These are phyloP conservation scores for Hydrangea macrophylla DNA, from an alignment of 148 eudicot species.

Conservation along the genomic window DNA sequence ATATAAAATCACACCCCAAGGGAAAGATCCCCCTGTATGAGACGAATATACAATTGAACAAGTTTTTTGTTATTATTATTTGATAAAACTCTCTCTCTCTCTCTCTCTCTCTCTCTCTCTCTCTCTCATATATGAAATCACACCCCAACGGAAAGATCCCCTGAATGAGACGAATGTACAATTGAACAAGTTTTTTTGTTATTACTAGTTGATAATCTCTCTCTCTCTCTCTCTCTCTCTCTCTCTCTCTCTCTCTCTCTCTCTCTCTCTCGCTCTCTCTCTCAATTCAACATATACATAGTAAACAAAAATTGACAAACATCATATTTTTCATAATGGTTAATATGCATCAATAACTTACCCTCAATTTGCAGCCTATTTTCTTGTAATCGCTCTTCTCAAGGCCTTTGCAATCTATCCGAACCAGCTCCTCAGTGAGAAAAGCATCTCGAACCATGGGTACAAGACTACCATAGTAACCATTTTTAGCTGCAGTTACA, in stretches of 20 bases:
- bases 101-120: background rate
- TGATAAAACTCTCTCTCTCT: background rate
- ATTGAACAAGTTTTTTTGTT: too few relatives aligned
- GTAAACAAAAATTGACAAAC: background rate
- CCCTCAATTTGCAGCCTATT: constrained; percentile 86
- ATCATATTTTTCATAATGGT: background rate
- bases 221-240: too few relatives aligned
- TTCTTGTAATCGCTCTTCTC: constrained; percentile 81
- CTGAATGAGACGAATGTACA: background rate
- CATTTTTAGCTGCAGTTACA: constrained; percentile 71
- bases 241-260: background rate
- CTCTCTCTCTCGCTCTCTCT: too few relatives aligned
- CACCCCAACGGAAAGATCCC: background rate
- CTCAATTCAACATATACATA: background rate
- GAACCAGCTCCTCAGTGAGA: constrained; percentile 69
- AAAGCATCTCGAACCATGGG: constrained; percentile 97
- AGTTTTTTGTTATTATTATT: too few relatives aligned
- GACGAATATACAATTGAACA: background rate
- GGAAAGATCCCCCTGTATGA: background rate
- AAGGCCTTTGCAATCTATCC: constrained; percentile 85
- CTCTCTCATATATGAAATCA: background rate
- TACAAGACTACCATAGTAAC: constrained; percentile 84
- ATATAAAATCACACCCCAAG: background rate
- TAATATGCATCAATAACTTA: constrained; percentile 19
- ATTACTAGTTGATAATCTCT: too few relatives aligned